A percentile compares a stretch with the other conserved stretches of the same genome.
Evolutionary conservation across 495 filamentous ascomycete species (phyloP).

Genomic region (Xylaria sp.): DNA sequence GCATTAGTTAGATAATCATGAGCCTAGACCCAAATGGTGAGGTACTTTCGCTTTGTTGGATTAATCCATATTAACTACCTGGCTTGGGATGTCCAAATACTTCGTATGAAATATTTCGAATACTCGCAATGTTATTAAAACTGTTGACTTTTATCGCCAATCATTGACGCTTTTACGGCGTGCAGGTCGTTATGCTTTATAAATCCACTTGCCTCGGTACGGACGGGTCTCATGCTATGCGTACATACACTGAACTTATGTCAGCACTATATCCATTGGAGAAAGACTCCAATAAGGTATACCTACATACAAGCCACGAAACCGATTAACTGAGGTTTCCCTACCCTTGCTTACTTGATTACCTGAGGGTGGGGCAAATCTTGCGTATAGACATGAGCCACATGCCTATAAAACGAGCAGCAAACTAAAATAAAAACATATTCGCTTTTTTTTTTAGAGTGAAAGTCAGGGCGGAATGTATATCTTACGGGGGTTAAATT

Average conservation of each 20-base stretch:
- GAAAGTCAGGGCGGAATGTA: too few relatives aligned
- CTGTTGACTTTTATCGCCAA: neutral
- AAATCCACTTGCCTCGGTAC: neutral
- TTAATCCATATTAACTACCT: neutral
- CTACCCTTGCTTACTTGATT: too few relatives aligned
- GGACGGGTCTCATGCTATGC: neutral
- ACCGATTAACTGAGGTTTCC: too few relatives aligned
- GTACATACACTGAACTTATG: neutral
- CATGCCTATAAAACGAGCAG: too few relatives aligned
- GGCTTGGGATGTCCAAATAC: neutral
- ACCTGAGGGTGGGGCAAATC: too few relatives aligned
- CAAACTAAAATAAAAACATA: too few relatives aligned
- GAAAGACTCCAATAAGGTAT: neutral
- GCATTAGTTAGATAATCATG: slow-evolving; percentile 5
- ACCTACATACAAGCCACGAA: too few relatives aligned
- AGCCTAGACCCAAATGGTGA: neutral
- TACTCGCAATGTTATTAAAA: neutral
- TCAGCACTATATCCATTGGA: neutral
- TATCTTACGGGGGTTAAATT: too few relatives aligned
- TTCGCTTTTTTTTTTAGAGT: too few relatives aligned
- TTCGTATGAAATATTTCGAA: neutral
- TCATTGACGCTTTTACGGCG: neutral
- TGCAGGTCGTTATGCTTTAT: neutral
- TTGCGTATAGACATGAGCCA: too few relatives aligned
- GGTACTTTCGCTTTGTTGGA: neutral